Evolutionary conservation across 2,329 filamentous ascomycete genomes (phyloP), one percentile per base, ranked within the genome.

Genomic region (Rachicladosporium sp.): DNA sequence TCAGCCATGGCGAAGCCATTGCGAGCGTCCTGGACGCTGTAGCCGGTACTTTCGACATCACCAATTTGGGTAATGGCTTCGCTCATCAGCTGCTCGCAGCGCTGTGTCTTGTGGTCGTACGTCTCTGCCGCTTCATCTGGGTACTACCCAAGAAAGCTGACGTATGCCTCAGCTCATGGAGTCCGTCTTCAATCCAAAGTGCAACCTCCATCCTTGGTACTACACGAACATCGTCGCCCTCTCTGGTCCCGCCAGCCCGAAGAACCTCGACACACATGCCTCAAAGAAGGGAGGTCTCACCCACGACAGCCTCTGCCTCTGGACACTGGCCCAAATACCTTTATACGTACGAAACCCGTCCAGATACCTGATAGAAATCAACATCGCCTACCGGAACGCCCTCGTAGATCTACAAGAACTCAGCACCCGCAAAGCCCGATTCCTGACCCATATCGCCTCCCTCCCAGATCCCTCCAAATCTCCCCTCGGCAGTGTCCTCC

Each of bases 171-270:
- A 41, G 39, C 29, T 41, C 11, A 29, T 41, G 5, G 39, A 41
- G 11, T 21, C 30, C 11, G 21, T 36, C 23, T 41, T 37, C 10
- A 35, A 41, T 11, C 39, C 39, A 7, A 41, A 34, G 2, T 12
- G 36, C 12, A 21, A 31, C 12, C 21, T 41, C 7, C 39, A 41
- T 30, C 39, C 34, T 10, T 41, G 39, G 39, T 41, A 41, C 15
- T 32, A 27, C 9, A 11, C 15, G 4, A 37, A 41, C 11, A 5
- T 41, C 3, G 33, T 35, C 10, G 31, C 31, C 30, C 34, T 21
- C 10, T 31, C 33, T 6, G 39, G 39, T 2, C n/a, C 21, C 8
- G 19, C 33, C 13, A 36, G 36, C 19, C 38, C 33, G 3, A 6
- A 8, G 6, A 27, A 8, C 2, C 23, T 27, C 6, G 23, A 27